Conservation (phyloP, 1,139 yeast genomes). For the Arxiozyma heterogenica region DNA sequence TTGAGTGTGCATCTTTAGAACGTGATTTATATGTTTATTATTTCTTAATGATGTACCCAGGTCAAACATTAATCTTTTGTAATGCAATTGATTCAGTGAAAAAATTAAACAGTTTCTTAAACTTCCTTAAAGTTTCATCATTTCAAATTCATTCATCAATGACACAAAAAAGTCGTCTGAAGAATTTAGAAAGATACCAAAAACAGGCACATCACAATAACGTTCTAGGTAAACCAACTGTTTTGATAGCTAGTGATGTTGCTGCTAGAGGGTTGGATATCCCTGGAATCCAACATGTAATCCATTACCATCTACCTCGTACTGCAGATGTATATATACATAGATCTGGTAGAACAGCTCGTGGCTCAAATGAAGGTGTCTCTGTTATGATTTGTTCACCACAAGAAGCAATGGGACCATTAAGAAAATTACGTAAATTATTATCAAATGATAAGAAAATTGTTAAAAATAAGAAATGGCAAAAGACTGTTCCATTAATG, state of each 20-base stretch:
- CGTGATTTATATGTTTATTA: constrained; percentile 87
- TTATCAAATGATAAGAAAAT: constrained; percentile 24
- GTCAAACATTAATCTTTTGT: constrained; percentile 83
- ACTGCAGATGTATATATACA: constrained; percentile 92
- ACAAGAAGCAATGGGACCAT: constrained; percentile 83
- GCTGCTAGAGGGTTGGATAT: constrained; percentile 98
- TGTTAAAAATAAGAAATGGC: constrained; percentile 30
- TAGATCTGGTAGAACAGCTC: constrained; percentile 96
- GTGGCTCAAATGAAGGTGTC: constrained; percentile 92
- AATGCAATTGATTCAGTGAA: constrained; percentile 92
- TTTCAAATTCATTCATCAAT: constrained; percentile 86
- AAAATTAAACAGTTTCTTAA: constrained; percentile 68
- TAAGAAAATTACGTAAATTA: constrained; percentile 62
- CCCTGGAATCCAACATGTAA: constrained; percentile 83
- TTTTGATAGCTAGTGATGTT: constrained; percentile 89
- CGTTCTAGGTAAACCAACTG: constrained; percentile 41
- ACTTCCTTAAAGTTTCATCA: constrained; percentile 59
- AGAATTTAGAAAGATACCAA: constrained; percentile 69
- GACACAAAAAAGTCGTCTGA: constrained; percentile 87
- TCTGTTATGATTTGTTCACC: constrained; percentile 89
- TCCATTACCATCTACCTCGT: constrained; percentile 91
- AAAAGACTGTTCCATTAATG: constrained; percentile 57
- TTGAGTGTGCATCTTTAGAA: constrained; percentile 86
- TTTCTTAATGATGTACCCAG: constrained; percentile 78
- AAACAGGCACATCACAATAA: constrained; percentile 38